These are phyloP conservation scores for Cordyceps militaris DNA, from an alignment of 2,329 filamentous ascomycete species.

Conservation along the genomic window DNA sequence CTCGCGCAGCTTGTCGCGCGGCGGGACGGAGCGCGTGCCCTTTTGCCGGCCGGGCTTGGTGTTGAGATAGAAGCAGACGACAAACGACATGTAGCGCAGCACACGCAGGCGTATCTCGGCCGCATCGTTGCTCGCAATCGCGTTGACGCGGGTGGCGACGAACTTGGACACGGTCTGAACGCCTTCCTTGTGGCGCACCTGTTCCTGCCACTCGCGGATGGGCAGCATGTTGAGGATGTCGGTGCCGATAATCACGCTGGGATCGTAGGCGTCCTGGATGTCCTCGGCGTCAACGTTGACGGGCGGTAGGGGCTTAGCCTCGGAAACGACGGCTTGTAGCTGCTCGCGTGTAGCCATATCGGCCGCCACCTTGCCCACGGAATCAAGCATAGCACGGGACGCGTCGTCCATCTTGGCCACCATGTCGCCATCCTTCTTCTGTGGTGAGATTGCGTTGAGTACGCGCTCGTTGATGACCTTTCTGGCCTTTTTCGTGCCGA, in stretches of 20 bases:
- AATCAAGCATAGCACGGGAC: slow-evolving; percentile 53
- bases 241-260: slow-evolving; percentile 57
- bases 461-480: slow-evolving; percentile 64
- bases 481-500: slow-evolving; percentile 80
- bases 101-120: slow-evolving; percentile 48
- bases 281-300: slow-evolving; percentile 60
- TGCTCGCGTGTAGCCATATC: slow-evolving; percentile 62
- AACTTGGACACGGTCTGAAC: slow-evolving; percentile 54
- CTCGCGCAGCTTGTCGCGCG: slow-evolving; percentile 54
- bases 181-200: slow-evolving; percentile 49
- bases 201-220: slow-evolving; percentile 68
- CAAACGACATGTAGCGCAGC: slow-evolving; percentile 52
- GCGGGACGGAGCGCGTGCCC: slow-evolving; percentile 46
- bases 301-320: slow-evolving; percentile 64
- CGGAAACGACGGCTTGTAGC: slow-evolving; percentile 57
- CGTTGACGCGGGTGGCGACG: slow-evolving; percentile 55
- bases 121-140: slow-evolving; percentile 38
- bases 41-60: slow-evolving; percentile 40
- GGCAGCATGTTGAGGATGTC: slow-evolving; percentile 62
- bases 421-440: slow-evolving; percentile 28
- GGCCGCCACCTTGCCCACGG: slow-evolving; percentile 53
- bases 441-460: slow-evolving; percentile 60
- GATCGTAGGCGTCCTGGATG: slow-evolving; percentile 66
- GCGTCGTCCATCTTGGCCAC: slow-evolving; percentile 48
- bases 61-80: slow-evolving; percentile 46